Percentiles rank a stretch among this genome's conserved stretches.
These are phyloP conservation scores for Aristolochia californica DNA, from an alignment of 164 flowering plant species.

Conservation along the genomic window DNA sequence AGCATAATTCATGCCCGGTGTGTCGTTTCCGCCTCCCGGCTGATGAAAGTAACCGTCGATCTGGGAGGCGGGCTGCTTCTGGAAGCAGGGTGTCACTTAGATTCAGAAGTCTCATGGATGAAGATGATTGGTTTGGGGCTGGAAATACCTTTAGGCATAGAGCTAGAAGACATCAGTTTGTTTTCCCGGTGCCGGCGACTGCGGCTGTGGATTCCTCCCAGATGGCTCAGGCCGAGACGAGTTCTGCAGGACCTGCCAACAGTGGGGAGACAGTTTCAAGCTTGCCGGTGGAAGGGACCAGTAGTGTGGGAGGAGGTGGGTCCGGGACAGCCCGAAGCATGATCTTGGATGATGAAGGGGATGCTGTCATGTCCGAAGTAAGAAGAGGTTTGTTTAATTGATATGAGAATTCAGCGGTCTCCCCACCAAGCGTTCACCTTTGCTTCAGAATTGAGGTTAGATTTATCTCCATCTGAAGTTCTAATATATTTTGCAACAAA, in stretches of 20 bases:
- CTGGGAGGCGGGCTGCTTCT: not conserved
- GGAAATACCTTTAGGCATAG: slow-evolving; percentile 20
- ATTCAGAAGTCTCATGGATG: slow-evolving; percentile 29
- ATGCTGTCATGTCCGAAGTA: slow-evolving; percentile 26
- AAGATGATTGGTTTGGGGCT: slow-evolving; percentile 10
- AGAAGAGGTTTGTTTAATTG: slow-evolving; percentile 10
- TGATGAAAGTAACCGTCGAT: slow-evolving; percentile 11
- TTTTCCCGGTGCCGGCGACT: slow-evolving; percentile 14
- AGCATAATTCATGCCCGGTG: slow-evolving; percentile 52
- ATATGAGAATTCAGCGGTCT: not conserved
- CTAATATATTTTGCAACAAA: too few species aligned
- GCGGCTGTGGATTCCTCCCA: slow-evolving; percentile 8
- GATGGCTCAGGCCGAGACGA: slow-evolving; percentile 29
- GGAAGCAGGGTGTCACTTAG: slow-evolving; percentile 12
- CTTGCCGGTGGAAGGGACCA: slow-evolving; percentile 21
- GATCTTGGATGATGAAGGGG: slow-evolving; percentile 20
- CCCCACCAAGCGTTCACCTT: too few species aligned
- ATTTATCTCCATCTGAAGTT: too few species aligned
- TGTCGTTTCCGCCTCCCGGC: slow-evolving; percentile 39
- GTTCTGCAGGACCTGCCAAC: slow-evolving; percentile 25
- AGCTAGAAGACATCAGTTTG: slow-evolving; percentile 27
- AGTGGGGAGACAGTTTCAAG: slow-evolving; percentile 49
- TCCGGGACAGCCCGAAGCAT: slow-evolving; percentile 5
- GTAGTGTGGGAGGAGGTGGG: slow-evolving; percentile 12
- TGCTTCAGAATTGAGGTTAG: too few species aligned